Evolutionary conservation across 2,329 filamentous ascomycete genomes (phyloP).

Genomic region (Aspergillus texensis): DNA sequence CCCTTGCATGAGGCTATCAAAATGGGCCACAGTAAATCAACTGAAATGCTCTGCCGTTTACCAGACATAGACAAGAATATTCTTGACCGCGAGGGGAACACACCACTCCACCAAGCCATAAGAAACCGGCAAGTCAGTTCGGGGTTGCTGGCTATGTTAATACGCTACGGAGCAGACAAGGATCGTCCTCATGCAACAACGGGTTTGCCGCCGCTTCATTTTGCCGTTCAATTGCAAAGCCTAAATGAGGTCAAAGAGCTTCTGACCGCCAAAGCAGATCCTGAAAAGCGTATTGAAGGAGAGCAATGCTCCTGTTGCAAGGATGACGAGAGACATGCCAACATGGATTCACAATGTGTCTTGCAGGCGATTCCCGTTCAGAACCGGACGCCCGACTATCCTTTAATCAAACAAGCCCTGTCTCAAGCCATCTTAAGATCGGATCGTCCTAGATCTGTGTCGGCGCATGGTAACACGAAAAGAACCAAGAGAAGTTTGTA

Average conservation of each 20-base stretch:
- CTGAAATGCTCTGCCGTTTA: neutral
- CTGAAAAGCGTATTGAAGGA: neutral
- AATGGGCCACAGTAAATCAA: neutral
- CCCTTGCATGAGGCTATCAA: slow-evolving; percentile 4
- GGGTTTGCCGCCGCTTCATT: slow-evolving; percentile 2
- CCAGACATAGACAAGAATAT: neutral
- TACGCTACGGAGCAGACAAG: neutral
- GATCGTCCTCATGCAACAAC: neutral
- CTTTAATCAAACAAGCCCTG: neutral
- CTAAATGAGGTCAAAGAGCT: neutral
- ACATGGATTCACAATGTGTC: neutral
- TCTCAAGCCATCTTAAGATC: neutral
- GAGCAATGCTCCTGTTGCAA: neutral
- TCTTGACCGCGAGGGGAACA: neutral
- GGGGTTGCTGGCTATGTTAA: neutral
- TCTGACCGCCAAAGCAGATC: neutral
- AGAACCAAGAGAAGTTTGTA: neutral
- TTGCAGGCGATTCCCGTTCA: neutral
- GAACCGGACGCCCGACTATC: neutral
- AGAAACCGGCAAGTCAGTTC: neutral
- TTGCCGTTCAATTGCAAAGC: neutral
- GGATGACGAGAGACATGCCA: neutral
- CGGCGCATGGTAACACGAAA: neutral
- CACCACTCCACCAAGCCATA: slow-evolving; percentile 4
- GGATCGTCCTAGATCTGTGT: neutral